Conservation (phyloP, 257 asterid genomes). For the Primulina eburnea region DNA sequence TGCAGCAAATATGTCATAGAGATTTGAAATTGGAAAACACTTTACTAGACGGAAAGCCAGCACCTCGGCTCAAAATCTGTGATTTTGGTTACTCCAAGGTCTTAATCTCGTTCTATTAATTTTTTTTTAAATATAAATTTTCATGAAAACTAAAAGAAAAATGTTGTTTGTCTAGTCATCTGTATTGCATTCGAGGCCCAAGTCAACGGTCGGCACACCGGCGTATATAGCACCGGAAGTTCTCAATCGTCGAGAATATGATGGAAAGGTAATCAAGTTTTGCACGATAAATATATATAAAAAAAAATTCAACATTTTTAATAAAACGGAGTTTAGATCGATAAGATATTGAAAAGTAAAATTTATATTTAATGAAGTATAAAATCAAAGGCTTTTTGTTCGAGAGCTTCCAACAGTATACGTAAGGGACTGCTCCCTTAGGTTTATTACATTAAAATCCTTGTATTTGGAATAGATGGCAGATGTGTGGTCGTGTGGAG, state of each 20-base stretch:
- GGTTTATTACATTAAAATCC: background rate
- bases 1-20: slow-evolving; percentile 73
- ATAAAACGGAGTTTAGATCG: too few relatives aligned
- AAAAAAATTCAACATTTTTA: too few relatives aligned
- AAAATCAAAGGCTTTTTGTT: too few relatives aligned
- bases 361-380: too few relatives aligned
- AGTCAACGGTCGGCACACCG: slow-evolving; percentile 40
- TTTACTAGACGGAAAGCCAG: slow-evolving; percentile 65
- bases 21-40: slow-evolving; percentile 73
- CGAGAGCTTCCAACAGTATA: too few relatives aligned
- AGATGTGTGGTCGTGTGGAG: slow-evolving; percentile 82
- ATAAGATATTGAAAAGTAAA: too few relatives aligned
- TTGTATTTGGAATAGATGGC: slow-evolving; percentile 39
- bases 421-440: too few relatives aligned
- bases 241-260: slow-evolving; percentile 35
- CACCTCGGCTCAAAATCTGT: slow-evolving; percentile 64
- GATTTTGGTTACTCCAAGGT: slow-evolving; percentile 55
- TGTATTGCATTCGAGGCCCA: slow-evolving; percentile 54
- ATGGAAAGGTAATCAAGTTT: slow-evolving; percentile 30
- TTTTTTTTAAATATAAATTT: background rate
- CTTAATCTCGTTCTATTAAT: background rate
- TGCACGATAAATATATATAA: too few relatives aligned
- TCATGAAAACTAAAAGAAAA: too few relatives aligned
- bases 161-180: slow-evolving; percentile 45
- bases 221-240: slow-evolving; percentile 41